Evolutionary conservation across 2,329 filamentous ascomycete genomes (phyloP).

Genomic region (Aspergillus sp.): DNA sequence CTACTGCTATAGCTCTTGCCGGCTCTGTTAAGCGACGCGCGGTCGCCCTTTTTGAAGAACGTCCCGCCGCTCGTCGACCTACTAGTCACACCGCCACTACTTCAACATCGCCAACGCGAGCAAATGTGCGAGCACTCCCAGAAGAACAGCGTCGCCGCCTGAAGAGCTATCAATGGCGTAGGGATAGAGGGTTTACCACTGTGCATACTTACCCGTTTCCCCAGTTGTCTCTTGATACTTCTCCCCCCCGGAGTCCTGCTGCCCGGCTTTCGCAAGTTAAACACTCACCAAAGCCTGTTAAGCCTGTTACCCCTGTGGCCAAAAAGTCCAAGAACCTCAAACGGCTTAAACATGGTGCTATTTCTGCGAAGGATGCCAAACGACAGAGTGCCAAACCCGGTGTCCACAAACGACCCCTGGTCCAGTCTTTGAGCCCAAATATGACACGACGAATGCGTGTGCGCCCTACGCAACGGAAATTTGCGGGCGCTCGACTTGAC

Average conservation of each 20-base stretch:
- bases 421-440: constrained; percentile 3
- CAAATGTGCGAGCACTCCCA: constrained; percentile 8
- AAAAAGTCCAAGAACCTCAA: neutral
- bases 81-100: neutral
- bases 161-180: constrained; percentile 8
- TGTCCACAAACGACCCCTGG: neutral
- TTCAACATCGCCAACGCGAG: constrained; percentile 7
- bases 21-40: constrained; percentile 5
- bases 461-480: neutral
- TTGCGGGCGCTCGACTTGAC: neutral
- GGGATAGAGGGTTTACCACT: constrained; percentile 7
- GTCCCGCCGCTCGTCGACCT: neutral
- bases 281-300: neutral
- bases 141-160: constrained; percentile 10
- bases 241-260: constrained; percentile 1
- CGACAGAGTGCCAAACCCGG: neutral
- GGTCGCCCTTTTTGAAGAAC: constrained; percentile 2
- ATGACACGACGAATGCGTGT: constrained; percentile 4
- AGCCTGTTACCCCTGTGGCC: neutral
- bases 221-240: constrained; percentile 6
- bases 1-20: constrained; percentile 7
- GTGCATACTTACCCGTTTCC: constrained; percentile 11
- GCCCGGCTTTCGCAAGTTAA: neutral
- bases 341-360: neutral
- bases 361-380: neutral